phyloP scores from a whole-genome alignment of 176 grass and related monocot species.

The Tillandsia leiboldiana region DNA sequence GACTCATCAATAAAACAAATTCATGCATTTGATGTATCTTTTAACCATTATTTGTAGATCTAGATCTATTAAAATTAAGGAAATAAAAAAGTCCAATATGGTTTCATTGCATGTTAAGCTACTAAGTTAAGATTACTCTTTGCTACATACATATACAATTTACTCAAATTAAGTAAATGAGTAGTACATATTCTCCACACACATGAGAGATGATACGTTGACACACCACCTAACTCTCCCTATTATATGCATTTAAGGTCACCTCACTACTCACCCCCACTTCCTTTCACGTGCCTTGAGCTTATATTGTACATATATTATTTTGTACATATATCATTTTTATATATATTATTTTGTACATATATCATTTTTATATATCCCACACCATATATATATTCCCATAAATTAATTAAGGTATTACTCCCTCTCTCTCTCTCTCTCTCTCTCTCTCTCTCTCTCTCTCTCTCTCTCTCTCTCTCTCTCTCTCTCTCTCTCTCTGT shows the following conservation, averaged over 20 bases:
- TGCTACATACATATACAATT: not conserved
- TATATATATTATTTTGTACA: no score
- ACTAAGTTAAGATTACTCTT: no score
- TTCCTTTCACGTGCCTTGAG: not conserved
- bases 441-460: no score
- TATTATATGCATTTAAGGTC: no score
- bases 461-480: not conserved
- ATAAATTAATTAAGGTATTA: not conserved
- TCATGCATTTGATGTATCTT: no score
- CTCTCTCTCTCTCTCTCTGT: not conserved
- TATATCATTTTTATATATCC: not conserved
- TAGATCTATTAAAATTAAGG: no score
- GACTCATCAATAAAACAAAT: no score
- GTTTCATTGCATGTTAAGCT: no score
- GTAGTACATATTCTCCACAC: not conserved
- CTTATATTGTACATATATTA: not conserved
- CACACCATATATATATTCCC: not conserved
- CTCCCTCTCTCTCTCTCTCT: not conserved
- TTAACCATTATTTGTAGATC: no score
- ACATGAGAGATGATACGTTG: not conserved
- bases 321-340: not conserved
- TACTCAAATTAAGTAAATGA: not conserved
- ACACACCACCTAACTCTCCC: not conserved
- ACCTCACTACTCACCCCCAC: not conserved
- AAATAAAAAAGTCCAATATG: no score